A percentile compares a stretch with the other conserved stretches of the same genome.
Conservation (phyloP, 2,329 filamentous ascomycete species). For the Alternaria gansuensis region DNA sequence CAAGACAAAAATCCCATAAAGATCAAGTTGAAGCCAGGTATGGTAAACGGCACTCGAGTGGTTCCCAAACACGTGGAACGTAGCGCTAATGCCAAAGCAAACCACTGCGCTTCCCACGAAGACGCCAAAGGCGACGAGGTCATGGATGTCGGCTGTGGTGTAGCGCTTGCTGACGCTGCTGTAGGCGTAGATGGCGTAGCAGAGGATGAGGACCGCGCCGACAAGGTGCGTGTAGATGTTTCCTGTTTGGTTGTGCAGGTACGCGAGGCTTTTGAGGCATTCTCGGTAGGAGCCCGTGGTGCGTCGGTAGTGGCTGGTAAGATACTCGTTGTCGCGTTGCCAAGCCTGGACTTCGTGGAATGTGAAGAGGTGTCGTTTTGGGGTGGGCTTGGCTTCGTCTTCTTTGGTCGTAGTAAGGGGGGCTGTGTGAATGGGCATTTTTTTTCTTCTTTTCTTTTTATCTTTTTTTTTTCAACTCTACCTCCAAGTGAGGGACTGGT, state of each 20-base stretch:
- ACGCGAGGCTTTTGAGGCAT: slow-evolving; percentile 12
- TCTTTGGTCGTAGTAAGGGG: slow-evolving; percentile 9
- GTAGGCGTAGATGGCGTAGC: slow-evolving; percentile 3
- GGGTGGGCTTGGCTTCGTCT: not conserved
- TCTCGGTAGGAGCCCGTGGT: slow-evolving; percentile 13
- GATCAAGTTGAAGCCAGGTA: slow-evolving; percentile 12
- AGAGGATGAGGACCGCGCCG: slow-evolving; percentile 1
- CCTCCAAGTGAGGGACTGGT: not conserved
- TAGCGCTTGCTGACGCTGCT: slow-evolving; percentile 7
- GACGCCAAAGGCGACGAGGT: slow-evolving; percentile 13
- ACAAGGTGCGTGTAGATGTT: slow-evolving; percentile 19
- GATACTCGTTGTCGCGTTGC: slow-evolving; percentile 20
- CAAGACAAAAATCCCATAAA: slow-evolving; percentile 17
- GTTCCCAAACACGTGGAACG: slow-evolving; percentile 15
- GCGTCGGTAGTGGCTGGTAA: slow-evolving; percentile 8
- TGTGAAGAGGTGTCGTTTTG: slow-evolving; percentile 27
- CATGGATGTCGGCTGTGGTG: slow-evolving; percentile 6
- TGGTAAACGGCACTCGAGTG: slow-evolving; percentile 15
- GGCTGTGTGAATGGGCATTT: not conserved
- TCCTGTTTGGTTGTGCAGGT: slow-evolving; percentile 16
- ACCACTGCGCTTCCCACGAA: slow-evolving; percentile 8
- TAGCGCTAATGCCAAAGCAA: slow-evolving; percentile 17
- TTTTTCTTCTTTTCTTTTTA: not conserved
- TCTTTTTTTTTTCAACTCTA: no score
- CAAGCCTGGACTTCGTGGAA: slow-evolving; percentile 19